Evolutionary conservation across 2,329 filamentous ascomycete genomes (phyloP), one percentile per base, ranked within the genome.

Genomic region (Fusarium sp.): DNA sequence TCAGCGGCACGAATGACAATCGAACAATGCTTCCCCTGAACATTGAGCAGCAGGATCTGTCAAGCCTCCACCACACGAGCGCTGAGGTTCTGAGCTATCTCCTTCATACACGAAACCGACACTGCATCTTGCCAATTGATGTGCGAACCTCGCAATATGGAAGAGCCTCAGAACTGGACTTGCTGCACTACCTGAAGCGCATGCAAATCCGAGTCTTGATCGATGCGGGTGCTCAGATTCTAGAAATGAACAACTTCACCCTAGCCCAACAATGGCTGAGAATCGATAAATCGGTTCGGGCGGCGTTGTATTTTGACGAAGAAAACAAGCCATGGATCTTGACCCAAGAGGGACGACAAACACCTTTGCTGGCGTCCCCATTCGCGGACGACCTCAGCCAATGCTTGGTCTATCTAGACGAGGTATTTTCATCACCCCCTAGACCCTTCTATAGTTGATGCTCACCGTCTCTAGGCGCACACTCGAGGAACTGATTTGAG

Each of bases 1-100:
- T 95, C 79, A 92, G 90, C 15, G 93, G 93, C 0, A 94, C 93
- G 0, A 94, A 93, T 56, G 92, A 94, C 78, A 90, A 89, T 22
- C 84, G 87, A 37, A 84, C 82, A 0, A 85, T 93, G 64, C 81
- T 94, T 0, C 92, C 92, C 0, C 79, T 92, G 15, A 90, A 86
- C 0, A 89, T 94, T 35, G 79, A 84, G 54, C 91, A 94, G 57
- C 81, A 89, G 1, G 91, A 94, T 68, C 85, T 94, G 0, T 80
- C 84, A 0, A 81, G 85, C 0, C 84, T 93, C 0, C 79, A 81
- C 0, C 89, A 92, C 64, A 93, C 91, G 0, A 93, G 91, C 72
- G 91, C 91, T 0, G 87, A 91, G 63, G 91, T 93, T 0, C 80
- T 93, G 1, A 87, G 84, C 0, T 91, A 91, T 68, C 81, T 93